Conservation (phyloP, 768 basidiomycete genomes). For the Inosperma sp. region DNA sequence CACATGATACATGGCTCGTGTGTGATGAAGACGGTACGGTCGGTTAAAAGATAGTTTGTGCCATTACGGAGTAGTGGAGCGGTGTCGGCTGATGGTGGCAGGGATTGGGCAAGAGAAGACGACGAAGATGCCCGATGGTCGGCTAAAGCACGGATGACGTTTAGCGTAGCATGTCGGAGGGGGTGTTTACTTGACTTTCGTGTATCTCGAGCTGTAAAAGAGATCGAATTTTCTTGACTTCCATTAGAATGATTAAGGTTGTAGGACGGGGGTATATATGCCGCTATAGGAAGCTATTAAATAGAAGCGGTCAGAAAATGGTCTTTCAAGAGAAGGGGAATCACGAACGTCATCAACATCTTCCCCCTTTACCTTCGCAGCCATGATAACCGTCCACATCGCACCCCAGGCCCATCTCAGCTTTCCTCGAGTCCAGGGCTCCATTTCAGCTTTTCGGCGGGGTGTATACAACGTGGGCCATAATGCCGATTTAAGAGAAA, state of each 20-base stretch:
- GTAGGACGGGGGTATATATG: constrained; percentile 59
- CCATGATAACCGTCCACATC: constrained; percentile 50
- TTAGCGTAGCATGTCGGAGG: constrained; percentile 80
- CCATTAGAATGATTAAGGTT: constrained; percentile 22
- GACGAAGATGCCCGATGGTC: constrained; percentile 42
- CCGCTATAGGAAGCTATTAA: constrained; percentile 80
- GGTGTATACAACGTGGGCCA: constrained; percentile 86
- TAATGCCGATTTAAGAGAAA: constrained; percentile 60
- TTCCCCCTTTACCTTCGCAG: constrained; percentile 42
- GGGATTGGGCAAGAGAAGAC: background rate
- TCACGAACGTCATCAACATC: constrained; percentile 49
- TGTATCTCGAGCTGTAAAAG: constrained; percentile 65
- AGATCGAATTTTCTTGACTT: constrained; percentile 13
- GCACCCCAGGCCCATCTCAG: constrained; percentile 75
- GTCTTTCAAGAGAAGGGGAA: background rate
- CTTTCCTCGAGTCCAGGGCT: constrained; percentile 62
- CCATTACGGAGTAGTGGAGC: constrained; percentile 46
- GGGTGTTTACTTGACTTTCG: constrained; percentile 66
- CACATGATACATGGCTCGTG: constrained; percentile 99
- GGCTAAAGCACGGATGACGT: constrained; percentile 64
- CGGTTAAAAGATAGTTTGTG: constrained; percentile 83
- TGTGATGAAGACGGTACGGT: constrained; percentile 77
- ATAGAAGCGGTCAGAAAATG: background rate
- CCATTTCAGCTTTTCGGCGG: constrained; percentile 58
- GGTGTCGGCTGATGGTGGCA: constrained; percentile 7